Base-by-base conservation (phyloP, 2,329 filamentous ascomycete genomes). In the Gliomastix tumulicola region DNA sequence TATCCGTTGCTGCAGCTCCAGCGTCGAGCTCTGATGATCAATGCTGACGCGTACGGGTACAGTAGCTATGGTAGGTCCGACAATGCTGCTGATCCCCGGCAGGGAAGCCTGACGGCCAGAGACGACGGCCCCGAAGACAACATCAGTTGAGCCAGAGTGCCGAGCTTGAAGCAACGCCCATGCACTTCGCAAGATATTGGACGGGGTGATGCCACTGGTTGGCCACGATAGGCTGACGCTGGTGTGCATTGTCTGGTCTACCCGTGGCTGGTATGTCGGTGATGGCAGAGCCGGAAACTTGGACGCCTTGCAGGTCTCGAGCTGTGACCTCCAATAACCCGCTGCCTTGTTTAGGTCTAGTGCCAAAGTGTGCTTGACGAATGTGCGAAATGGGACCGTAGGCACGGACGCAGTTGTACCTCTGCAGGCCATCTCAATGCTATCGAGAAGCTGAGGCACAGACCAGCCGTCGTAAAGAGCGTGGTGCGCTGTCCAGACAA, bases 1-100 rank as follows among this genome's bases (percentile, higher is more conserved):
- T 1, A 50, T 21, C 2, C 49, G 46, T 12, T 64, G 49, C 8
- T 78, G 51, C 38, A 65, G 70, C 13, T 65, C 52, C 0, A 45
- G 44, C 4, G 67, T 46, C 1, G 51, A 47, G 4, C 35, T 30
- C 4, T 41, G n/a, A 16, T 34, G 27, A 69, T 55, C 50, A 13
- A 48, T 7, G 0, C 18, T 22, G 5, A 53, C 28, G 0, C 48
- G 41, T 2, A 55, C 22, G 7, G 53, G 54, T 2, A 57, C 44
- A 1, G 50, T 52, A 2, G 49, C 45, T 7, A 57, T 47, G 0
- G 50, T 49, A 3, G 53, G 52, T 2, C 48, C 55, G 4, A 46
- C 40, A 2, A 54, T 41, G 6, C 41, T 36, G 9, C 51, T 44
- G 5, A 58, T 45, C 1, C 48, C 49, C 1, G 38, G 20, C 2